A percentile compares a stretch with the other conserved stretches of the same genome.
Evolutionary conservation across 192 early-diverging fungal genomes (phyloP).

Genomic region (Martensiomyces pterosporus): DNA sequence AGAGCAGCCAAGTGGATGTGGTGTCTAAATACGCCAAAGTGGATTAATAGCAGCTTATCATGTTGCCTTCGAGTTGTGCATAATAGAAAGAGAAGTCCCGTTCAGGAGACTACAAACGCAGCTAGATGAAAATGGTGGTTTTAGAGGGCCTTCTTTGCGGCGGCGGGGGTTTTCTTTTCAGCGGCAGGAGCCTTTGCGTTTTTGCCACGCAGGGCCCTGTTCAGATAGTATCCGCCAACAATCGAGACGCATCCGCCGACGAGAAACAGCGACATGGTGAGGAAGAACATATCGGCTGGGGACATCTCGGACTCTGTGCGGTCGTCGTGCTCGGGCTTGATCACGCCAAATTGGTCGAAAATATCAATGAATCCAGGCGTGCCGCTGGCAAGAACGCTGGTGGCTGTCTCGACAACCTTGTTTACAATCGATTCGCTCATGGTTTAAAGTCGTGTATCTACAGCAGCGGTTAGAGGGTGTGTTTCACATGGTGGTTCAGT

Average conservation of each 20-base stretch:
- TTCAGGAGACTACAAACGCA: no score
- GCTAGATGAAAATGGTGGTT: no score
- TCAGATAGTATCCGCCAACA: slow-evolving; percentile 49
- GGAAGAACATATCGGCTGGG: slow-evolving; percentile 48
- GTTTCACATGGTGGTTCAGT: no score
- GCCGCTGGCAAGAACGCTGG: slow-evolving; percentile 35
- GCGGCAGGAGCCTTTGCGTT: slow-evolving; percentile 12
- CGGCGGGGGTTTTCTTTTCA: slow-evolving; percentile 12
- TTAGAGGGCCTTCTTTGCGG: no score
- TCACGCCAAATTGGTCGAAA: slow-evolving; percentile 44
- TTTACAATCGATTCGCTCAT: slow-evolving; percentile 41
- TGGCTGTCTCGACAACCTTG: slow-evolving; percentile 25
- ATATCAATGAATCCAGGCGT: slow-evolving; percentile 23
- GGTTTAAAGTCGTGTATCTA: no score
- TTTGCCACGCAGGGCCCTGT: slow-evolving; percentile 42
- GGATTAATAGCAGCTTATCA: no score
- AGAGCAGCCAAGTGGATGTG: no score
- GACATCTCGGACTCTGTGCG: slow-evolving; percentile 50
- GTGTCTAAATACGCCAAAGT: no score
- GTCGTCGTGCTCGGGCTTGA: slow-evolving; percentile 46
- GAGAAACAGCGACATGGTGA: slow-evolving; percentile 51
- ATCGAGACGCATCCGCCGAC: slow-evolving; percentile 49
- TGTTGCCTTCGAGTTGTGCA: no score
- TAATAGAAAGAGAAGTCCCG: no score
- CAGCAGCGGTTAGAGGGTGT: no score